Evolutionary conservation across 805 yeast species (phyloP), one percentile per base, ranked within the genome.

Genomic region (Ogataea wickerhamii): DNA sequence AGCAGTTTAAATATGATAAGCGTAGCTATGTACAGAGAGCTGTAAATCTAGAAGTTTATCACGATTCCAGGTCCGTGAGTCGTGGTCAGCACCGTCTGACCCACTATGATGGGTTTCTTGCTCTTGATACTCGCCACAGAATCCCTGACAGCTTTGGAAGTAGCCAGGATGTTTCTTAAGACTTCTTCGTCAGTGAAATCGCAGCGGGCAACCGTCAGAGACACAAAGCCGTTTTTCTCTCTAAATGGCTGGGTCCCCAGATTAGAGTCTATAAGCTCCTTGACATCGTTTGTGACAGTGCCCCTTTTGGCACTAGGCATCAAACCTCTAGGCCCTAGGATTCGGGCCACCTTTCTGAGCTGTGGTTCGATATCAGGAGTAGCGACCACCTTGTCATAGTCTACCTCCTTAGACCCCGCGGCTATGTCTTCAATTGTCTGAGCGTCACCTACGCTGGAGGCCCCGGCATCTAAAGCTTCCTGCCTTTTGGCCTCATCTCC

Each of bases 231-330:
- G 29, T 73, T 76, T 51, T 72, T 74, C 64, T 88, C 95, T 68
- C 85, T 85, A 71, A 85, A 87, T 13, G 87, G 81, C 52, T 78
- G 70, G 28, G 85, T 74, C 21, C 93, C 93, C 30, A 78, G 63
- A 34, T 79, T 76, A 6, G 68, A 64, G 25, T 61, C 54, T 42
- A 89, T 70, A 41, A 82, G 63, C 6, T 60, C 59, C 16, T 65
- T 66, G 21, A 87, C 64, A 51, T 87, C 78, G n/a, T 76, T 74
- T 1, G 82, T 67, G 6, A 91, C 93, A 1, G 96, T 88, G 13
- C 95, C 95, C 56, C 80, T 83, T 66, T 87, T 88, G 11, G 75
- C 80, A 30, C 75, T 73, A 32, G 98, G 98, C 85, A 89, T 82
- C 50, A 93, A 71, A 18, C 95, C 95, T 54, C 72, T 78, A 22